Evolutionary conservation across 2,329 filamentous ascomycete genomes (phyloP), one percentile per base, ranked within the genome.

Genomic region (Mycosphaerella sp.): DNA sequence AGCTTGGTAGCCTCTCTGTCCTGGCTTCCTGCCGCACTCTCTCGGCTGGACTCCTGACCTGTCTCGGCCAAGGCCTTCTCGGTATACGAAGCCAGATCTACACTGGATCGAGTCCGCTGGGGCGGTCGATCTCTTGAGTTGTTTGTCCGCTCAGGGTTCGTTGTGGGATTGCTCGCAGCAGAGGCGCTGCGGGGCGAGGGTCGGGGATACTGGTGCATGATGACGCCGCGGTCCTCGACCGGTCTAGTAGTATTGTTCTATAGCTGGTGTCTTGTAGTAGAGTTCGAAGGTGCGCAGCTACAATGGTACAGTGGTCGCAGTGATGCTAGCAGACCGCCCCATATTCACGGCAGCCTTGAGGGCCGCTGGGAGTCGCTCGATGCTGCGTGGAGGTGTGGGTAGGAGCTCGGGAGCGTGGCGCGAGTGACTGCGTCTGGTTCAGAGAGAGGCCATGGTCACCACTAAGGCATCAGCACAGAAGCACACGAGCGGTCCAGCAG

Each of bases 171-270:
- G 63, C 79, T 81, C 62, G 84, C 84, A 56, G 88, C 84, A 56
- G 87, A 89, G 55, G 85, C 79, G 64, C 82, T 79, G 68, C 83
- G 79, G 59, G 86, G 85, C 59, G 85, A 80, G 56, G 83, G 80
- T 63, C 90, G 84, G 62, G 87, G 84, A 72, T 90, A 87, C 73
- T 95, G 90, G 80, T 96, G 89, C 90, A 96, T 96, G 62, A 66
- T 52, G n/a, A 39, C 45, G 45, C 25, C 13, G 39, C 17, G 7
- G 18, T 41, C 13, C 35, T 41, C 27, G 36, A 41, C 27, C 21
- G 16, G 6, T 41, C 37, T 16, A 25, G 32, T 8, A 17, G 21
- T 25, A 25, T 25, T 37, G 37, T 16, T 17, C 8, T 41, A 17
- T 48, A 25, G 30, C 28, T 37, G 14, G 16, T 48, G 25, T 21